Evolutionary conservation across 768 basidiomycete genomes (phyloP).

Genomic region (Lactarius hengduanensis): DNA sequence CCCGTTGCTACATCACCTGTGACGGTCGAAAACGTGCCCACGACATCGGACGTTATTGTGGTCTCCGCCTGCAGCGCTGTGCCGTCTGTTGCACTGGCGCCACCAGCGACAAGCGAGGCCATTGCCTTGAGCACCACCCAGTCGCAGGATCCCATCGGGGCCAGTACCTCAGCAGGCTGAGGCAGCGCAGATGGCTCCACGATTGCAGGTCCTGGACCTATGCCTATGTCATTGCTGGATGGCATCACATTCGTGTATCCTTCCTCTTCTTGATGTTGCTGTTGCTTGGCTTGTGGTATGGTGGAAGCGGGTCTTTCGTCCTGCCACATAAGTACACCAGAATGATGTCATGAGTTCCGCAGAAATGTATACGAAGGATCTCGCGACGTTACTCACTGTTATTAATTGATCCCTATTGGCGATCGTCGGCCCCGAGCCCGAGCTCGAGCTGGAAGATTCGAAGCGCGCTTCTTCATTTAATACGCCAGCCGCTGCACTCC

Average conservation of each 20-base stretch:
- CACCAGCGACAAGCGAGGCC: no score
- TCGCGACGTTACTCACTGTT: background rate
- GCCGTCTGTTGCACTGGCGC: no score
- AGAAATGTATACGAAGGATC: background rate
- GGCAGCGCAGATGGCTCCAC: no score
- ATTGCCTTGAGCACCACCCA: no score
- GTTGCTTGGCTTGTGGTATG: background rate
- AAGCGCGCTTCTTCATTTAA: background rate
- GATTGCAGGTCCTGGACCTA: no score
- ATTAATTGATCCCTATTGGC: background rate
- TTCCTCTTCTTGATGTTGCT: background rate
- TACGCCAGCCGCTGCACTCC: background rate
- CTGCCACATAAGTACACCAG: background rate
- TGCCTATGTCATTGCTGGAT: background rate
- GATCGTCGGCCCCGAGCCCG: background rate
- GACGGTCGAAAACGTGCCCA: no score
- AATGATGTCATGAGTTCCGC: background rate
- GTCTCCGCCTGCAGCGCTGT: no score
- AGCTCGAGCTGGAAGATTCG: background rate
- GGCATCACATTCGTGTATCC: background rate
- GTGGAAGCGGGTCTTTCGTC: background rate
- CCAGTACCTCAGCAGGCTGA: no score
- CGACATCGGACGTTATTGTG: no score
- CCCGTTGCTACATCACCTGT: no score
- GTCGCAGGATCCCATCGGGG: no score